A percentile compares a stretch with the other conserved stretches of the same genome.
Conservation (phyloP, 306 rosid species). For the Citrullus amarus region DNA sequence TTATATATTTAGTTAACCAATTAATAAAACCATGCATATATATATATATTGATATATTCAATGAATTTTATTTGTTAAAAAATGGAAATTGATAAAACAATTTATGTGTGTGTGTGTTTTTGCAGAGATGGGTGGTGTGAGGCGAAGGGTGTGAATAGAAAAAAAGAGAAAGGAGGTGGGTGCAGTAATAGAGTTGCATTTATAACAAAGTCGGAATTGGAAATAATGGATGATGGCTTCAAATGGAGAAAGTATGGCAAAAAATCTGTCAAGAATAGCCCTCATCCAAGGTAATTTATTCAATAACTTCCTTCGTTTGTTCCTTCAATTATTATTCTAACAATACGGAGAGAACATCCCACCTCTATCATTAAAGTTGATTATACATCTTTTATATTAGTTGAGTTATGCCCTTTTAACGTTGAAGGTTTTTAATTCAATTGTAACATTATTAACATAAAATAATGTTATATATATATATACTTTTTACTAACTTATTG, state of each 20-base stretch:
- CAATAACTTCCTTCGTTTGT: too few species aligned
- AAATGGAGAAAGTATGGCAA: slow-evolving; percentile 81
- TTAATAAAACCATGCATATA: background rate
- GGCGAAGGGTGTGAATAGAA: background rate
- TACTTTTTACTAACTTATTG: too few species aligned
- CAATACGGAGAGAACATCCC: too few species aligned
- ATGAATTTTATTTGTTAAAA: background rate
- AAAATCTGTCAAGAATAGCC: slow-evolving; percentile 53
- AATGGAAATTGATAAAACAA: background rate
- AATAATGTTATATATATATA: too few species aligned
- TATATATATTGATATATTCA: background rate
- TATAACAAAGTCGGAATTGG: slow-evolving; percentile 52
- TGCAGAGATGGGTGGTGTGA: background rate
- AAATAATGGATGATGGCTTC: slow-evolving; percentile 67
- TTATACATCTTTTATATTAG: too few species aligned
- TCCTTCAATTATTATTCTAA: too few species aligned
- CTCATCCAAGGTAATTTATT: slow-evolving; percentile 38
- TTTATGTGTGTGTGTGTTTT: background rate
- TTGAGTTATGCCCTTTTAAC: too few species aligned
- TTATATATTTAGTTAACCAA: background rate
- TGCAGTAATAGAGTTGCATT: slow-evolving; percentile 30
- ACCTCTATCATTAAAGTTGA: too few species aligned
- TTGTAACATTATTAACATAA: too few species aligned
- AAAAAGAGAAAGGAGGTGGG: background rate
- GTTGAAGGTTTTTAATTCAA: too few species aligned